phyloP scores from a whole-genome alignment of 306 rosid genomes.

The Prunus mongolica region DNA sequence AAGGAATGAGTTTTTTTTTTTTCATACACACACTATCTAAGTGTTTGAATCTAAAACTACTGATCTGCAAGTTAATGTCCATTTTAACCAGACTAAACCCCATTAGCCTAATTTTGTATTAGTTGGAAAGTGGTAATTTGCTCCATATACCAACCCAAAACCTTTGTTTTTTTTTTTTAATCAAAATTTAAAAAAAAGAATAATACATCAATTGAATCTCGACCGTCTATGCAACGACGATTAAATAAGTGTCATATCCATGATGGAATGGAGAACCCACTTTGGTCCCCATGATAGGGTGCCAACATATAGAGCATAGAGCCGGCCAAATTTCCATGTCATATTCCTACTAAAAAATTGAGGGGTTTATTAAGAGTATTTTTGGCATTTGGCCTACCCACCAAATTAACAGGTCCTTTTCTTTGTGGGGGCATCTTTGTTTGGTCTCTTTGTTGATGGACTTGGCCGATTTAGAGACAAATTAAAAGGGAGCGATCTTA shows the following conservation, averaged over 20 bases:
- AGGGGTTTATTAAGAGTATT: conserved; percentile 5
- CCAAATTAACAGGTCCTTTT: conserved; percentile 27
- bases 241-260: conserved; percentile 30
- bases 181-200: not conserved
- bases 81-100: accelerated
- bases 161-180: too few relatives aligned
- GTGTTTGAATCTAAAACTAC: accelerated
- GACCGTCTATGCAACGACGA: conserved; percentile 14
- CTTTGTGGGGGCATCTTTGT: conserved; percentile 6
- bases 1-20: too few relatives aligned
- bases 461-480: not conserved
- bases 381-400: conserved; percentile 16
- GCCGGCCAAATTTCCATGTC: conserved; percentile 41
- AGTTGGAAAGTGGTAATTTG: too few relatives aligned
- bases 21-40: accelerated
- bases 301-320: conserved; percentile 15
- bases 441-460: not conserved
- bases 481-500: not conserved
- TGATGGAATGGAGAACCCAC: conserved; percentile 8
- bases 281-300: conserved; percentile 43
- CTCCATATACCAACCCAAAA: too few relatives aligned
- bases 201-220: not conserved
- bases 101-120: too few relatives aligned
- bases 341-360: conserved; percentile 25
- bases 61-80: too few relatives aligned